Conservation (phyloP, 345 rosid genomes). For the Gynandropsis gynandra region DNA sequence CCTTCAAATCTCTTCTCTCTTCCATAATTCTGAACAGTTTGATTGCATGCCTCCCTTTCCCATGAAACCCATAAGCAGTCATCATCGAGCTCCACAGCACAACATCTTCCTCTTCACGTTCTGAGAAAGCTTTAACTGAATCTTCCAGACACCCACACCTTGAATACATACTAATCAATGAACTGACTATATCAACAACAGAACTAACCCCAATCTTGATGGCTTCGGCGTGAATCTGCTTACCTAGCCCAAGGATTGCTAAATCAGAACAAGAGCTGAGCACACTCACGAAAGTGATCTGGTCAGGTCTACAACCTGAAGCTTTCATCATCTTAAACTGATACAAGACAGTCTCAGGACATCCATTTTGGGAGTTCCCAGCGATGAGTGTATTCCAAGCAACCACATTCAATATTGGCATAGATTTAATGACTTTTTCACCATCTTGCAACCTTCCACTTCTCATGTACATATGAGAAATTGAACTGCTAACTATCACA, state of each 20-base stretch:
- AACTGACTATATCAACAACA: slow-evolving; percentile 44
- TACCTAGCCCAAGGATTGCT: slow-evolving; percentile 68
- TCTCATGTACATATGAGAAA: slow-evolving; percentile 79
- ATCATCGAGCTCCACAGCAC: slow-evolving; percentile 83
- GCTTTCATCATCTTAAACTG: slow-evolving; percentile 52
- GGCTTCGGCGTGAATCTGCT: slow-evolving; percentile 67
- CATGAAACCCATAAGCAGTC: slow-evolving; percentile 80
- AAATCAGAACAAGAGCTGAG: slow-evolving; percentile 67
- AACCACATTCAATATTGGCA: slow-evolving; percentile 43
- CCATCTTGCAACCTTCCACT: slow-evolving; percentile 52
- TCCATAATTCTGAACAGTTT: slow-evolving; percentile 51
- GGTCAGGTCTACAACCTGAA: slow-evolving; percentile 46
- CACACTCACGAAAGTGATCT: slow-evolving; percentile 58
- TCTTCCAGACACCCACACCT: slow-evolving; percentile 70
- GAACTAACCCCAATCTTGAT: slow-evolving; percentile 47
- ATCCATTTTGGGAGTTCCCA: slow-evolving; percentile 60
- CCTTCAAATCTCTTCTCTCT: slow-evolving; percentile 26
- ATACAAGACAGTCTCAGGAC: slow-evolving; percentile 41
- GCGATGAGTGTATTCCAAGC: slow-evolving; percentile 73
- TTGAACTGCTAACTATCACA: slow-evolving; percentile 50
- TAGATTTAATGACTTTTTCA: slow-evolving; percentile 40
- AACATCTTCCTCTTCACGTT: slow-evolving; percentile 46
- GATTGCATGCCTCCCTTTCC: slow-evolving; percentile 52
- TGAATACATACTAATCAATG: slow-evolving; percentile 65
- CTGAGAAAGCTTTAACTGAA: slow-evolving; percentile 46